phyloP scores from a whole-genome alignment of 2,329 filamentous ascomycete species.

The Pestalotiopsis sp. region DNA sequence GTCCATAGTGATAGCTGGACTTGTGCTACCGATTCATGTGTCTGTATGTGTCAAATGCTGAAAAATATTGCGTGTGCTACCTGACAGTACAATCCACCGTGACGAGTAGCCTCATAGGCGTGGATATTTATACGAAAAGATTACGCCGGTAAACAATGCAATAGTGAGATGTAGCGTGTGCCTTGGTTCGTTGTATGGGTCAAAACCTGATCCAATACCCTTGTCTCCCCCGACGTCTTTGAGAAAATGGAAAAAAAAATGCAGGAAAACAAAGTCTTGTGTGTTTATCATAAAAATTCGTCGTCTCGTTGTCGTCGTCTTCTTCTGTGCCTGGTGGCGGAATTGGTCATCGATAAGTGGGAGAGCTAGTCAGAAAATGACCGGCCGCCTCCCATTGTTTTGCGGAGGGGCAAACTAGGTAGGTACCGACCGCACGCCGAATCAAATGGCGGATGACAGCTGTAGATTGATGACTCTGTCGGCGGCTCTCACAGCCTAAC shows the following conservation, averaged over 20 bases:
- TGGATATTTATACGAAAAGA: neutral
- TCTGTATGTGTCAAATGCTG: too few relatives aligned
- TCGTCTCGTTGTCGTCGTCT: neutral
- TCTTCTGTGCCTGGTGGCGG: constrained; percentile 4
- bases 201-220: neutral
- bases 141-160: neutral
- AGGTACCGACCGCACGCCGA: neutral
- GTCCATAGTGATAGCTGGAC: constrained; percentile 38
- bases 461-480: constrained; percentile 3
- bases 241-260: neutral
- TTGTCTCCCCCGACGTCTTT: neutral
- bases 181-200: neutral
- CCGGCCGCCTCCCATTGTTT: neutral
- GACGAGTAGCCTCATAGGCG: neutral
- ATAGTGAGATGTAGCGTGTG: neutral
- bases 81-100: neutral
- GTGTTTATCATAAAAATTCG: neutral
- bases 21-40: constrained; percentile 22
- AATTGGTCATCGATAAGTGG: constrained; percentile 10
- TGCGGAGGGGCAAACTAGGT: constrained; percentile 5
- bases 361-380: constrained; percentile 5
- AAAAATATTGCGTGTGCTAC: constrained; percentile 5
- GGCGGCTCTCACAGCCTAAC: neutral
- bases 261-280: neutral
- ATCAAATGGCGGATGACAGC: neutral